Evolutionary conservation across 2,329 filamentous ascomycete genomes (phyloP).

Genomic region (Ophiostoma quercus): DNA sequence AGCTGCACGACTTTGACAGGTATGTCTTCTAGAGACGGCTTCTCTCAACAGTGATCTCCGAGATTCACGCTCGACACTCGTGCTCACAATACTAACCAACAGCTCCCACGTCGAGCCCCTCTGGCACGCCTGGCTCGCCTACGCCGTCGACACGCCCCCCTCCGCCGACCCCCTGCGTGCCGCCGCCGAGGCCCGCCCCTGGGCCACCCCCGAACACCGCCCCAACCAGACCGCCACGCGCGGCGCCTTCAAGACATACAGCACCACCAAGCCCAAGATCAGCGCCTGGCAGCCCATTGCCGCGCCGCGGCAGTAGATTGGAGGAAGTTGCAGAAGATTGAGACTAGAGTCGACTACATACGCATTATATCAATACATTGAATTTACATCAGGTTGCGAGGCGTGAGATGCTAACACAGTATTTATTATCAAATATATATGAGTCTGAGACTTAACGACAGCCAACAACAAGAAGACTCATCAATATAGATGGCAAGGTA

Average conservation of each 20-base stretch:
- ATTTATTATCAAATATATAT: no score
- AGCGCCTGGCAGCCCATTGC: slow-evolving; percentile 35
- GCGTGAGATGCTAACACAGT: background rate
- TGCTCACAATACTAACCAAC: slow-evolving; percentile 14
- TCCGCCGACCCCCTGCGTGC: slow-evolving; percentile 66
- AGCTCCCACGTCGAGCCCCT: slow-evolving; percentile 85
- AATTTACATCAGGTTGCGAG: background rate
- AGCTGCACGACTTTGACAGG: slow-evolving; percentile 76
- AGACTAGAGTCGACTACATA: background rate
- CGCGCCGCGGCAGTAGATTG: slow-evolving; percentile 30
- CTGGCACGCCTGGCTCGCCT: slow-evolving; percentile 98
- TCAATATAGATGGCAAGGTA: no score
- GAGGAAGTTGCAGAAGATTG: background rate
- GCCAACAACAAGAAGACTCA: no score
- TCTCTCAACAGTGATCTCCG: no score
- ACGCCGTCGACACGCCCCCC: slow-evolving; percentile 83
- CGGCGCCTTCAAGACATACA: slow-evolving; percentile 87
- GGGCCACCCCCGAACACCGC: slow-evolving; percentile 67
- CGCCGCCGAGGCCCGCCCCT: slow-evolving; percentile 51
- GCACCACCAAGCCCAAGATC: slow-evolving; percentile 55
- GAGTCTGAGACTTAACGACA: no score
- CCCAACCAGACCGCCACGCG: slow-evolving; percentile 71
- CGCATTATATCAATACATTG: slow-evolving; percentile 12
- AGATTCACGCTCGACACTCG: no score
- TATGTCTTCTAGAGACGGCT: slow-evolving; percentile 38